phyloP scores from a whole-genome alignment of 495 filamentous ascomycete species.

The Lepraria neglecta region DNA sequence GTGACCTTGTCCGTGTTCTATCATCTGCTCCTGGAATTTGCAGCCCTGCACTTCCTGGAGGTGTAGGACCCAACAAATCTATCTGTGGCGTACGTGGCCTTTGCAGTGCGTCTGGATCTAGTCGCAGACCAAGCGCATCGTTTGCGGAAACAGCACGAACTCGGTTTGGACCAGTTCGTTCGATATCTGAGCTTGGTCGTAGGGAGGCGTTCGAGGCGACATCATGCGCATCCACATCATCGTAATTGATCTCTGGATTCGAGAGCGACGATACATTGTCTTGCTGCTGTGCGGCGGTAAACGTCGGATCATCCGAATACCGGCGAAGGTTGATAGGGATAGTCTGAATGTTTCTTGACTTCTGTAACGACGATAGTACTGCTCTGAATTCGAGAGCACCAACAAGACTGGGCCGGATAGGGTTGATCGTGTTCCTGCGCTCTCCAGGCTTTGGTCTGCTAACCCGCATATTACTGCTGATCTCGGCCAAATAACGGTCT shows the following conservation, averaged over 20 bases:
- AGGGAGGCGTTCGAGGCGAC: conserved; percentile 31
- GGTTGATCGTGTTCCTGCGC: conserved; percentile 68
- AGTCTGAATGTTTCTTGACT: conserved; percentile 63
- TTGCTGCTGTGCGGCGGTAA: conserved; percentile 40
- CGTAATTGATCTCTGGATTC: conserved; percentile 36
- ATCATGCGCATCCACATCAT: conserved; percentile 25
- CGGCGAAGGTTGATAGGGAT: conserved; percentile 61
- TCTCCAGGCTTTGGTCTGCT: conserved; percentile 57
- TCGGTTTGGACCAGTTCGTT: conserved; percentile 34
- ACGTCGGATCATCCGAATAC: conserved; percentile 62
- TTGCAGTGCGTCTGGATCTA: conserved; percentile 36
- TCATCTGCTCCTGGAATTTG: conserved; percentile 9
- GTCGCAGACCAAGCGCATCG: conserved; percentile 44
- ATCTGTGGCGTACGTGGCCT: conserved; percentile 25
- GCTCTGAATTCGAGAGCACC: conserved; percentile 92
- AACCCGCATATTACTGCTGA: conserved; percentile 89
- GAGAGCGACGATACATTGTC: conserved; percentile 47
- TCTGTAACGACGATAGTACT: conserved; percentile 74
- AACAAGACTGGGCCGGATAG: conserved; percentile 87
- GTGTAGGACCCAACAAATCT: conserved; percentile 20
- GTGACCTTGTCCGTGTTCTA: conserved; percentile 13
- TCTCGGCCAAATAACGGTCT: conserved; percentile 68
- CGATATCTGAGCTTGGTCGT: conserved; percentile 31
- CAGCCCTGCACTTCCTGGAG: conserved; percentile 17
- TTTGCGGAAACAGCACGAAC: conserved; percentile 62